These are phyloP conservation scores for Sporothrix variecibatus DNA, from an alignment of 2,329 filamentous ascomycete species.

Conservation along the genomic window DNA sequence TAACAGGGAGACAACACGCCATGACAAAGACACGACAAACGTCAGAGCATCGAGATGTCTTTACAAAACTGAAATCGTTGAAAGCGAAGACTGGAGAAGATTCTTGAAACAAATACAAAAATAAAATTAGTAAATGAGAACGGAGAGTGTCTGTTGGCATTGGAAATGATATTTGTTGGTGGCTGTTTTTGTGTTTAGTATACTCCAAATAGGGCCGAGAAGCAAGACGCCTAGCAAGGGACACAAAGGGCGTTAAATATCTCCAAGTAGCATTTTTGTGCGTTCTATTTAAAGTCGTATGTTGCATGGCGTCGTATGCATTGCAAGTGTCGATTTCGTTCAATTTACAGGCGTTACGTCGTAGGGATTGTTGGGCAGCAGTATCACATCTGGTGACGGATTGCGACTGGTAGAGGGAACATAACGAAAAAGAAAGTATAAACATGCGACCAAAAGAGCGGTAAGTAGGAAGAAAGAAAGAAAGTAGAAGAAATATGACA, in stretches of 20 bases:
- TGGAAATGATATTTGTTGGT: background rate
- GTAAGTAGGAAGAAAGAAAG: background rate
- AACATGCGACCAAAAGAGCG: background rate
- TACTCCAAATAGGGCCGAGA: background rate
- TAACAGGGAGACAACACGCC: background rate
- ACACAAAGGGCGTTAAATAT: background rate
- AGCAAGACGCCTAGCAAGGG: background rate
- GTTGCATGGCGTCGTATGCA: background rate
- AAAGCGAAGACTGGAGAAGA: background rate
- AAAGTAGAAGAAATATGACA: background rate
- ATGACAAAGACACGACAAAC: conserved; percentile 7
- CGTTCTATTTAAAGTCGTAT: background rate
- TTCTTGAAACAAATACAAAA: background rate
- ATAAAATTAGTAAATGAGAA: background rate
- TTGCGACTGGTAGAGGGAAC: background rate
- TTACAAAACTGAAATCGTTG: background rate
- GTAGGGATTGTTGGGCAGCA: background rate
- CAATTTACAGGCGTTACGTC: background rate
- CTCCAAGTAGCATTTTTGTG: background rate
- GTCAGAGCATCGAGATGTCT: background rate
- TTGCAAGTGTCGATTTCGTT: background rate
- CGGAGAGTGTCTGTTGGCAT: background rate
- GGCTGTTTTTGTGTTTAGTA: background rate
- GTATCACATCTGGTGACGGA: background rate
- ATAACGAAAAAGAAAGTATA: background rate